These are phyloP conservation scores for Danielia oregonensis DNA, from an alignment of 805 yeast species.

Conservation along the genomic window DNA sequence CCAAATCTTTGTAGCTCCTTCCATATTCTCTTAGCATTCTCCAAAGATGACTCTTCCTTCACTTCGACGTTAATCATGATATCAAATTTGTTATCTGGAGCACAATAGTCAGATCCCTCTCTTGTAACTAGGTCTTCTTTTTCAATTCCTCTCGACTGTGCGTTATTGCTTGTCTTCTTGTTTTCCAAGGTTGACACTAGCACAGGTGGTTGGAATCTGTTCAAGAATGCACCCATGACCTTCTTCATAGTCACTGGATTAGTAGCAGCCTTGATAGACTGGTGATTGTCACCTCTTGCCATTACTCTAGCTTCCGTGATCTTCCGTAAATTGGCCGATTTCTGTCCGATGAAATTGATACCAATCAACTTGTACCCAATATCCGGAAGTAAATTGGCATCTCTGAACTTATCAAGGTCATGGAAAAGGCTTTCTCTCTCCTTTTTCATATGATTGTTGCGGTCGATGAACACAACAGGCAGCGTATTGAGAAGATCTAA, in stretches of 20 bases:
- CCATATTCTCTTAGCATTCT: conserved; percentile 44
- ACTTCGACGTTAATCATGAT: conserved; percentile 52
- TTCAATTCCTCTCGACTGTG: too few species aligned
- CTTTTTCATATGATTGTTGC: conserved; percentile 70
- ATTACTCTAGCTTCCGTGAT: conserved; percentile 59
- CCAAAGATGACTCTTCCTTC: conserved; percentile 17
- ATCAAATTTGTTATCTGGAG: conserved; percentile 74
- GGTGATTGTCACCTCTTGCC: conserved; percentile 83
- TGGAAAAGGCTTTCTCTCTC: conserved; percentile 68
- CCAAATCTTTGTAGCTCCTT: conserved; percentile 17
- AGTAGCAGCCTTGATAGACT: conserved; percentile 60
- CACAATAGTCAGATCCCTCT: conserved; percentile 18
- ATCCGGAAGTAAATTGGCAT: conserved; percentile 35
- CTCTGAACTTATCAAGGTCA: conserved; percentile 43
- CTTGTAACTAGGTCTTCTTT: too few species aligned
- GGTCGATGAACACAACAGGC: conserved; percentile 66
- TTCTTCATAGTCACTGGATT: conserved; percentile 47
- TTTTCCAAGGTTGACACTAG: neutral
- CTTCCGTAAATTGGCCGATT: conserved; percentile 37
- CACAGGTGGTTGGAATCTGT: conserved; percentile 58
- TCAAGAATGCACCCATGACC: conserved; percentile 72
- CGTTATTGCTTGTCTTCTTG: too few species aligned
- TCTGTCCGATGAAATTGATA: conserved; percentile 54
- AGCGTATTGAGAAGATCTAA: conserved; percentile 30
- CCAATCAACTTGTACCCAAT: conserved; percentile 57